These are phyloP conservation scores for Termitomyces sp. DNA, from an alignment of 768 basidiomycete genomes.

Conservation along the genomic window DNA sequence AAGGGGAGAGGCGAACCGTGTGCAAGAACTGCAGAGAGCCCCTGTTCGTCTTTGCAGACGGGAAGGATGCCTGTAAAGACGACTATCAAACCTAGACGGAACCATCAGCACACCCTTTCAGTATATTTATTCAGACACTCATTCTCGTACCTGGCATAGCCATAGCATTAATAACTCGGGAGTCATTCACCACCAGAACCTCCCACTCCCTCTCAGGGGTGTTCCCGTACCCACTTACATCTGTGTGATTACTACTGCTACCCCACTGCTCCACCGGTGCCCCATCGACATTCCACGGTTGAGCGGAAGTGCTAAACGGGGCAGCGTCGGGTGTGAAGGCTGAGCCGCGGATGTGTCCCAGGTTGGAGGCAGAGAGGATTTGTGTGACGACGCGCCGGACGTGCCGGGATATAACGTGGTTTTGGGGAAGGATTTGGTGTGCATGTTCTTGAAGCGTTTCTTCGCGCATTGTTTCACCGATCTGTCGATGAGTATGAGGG, in stretches of 20 bases:
- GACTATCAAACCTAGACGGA: slow-evolving; percentile 60
- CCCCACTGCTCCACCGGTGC: no score
- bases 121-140: no score
- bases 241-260: no score
- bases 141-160: slow-evolving; percentile 56
- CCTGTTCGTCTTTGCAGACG: slow-evolving; percentile 71
- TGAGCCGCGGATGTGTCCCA: slow-evolving; percentile 52
- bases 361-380: slow-evolving; percentile 67
- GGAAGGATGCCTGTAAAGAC: slow-evolving; percentile 91
- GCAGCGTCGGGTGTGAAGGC: neutral
- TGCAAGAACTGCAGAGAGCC: slow-evolving; percentile 78
- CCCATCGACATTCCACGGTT: slow-evolving; percentile 2
- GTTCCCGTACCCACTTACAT: slow-evolving; percentile 28
- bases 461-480: slow-evolving; percentile 36
- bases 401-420: slow-evolving; percentile 62
- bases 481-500: neutral
- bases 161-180: slow-evolving; percentile 70
- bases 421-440: slow-evolving; percentile 54
- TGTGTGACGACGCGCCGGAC: slow-evolving; percentile 67
- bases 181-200: slow-evolving; percentile 75
- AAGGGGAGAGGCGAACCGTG: slow-evolving; percentile 54
- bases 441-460: slow-evolving; percentile 51
- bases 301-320: neutral
- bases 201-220: slow-evolving; percentile 48
- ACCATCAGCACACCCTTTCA: neutral